These are phyloP conservation scores for Hypsizygus marmoreus DNA, from an alignment of 768 basidiomycete species.

Conservation along the genomic window DNA sequence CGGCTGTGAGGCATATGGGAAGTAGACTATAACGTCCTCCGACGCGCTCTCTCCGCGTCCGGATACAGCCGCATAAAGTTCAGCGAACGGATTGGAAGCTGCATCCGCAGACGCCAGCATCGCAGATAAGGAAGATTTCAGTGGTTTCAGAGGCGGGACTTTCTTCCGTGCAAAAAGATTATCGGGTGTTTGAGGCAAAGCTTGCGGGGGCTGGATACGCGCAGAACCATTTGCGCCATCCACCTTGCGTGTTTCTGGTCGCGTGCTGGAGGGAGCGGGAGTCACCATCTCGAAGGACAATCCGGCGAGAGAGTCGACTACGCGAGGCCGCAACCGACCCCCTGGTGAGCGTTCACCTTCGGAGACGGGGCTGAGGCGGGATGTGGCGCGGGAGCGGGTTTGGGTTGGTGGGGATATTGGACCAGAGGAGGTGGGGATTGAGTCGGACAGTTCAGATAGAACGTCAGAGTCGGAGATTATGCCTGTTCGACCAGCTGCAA, in stretches of 20 bases:
- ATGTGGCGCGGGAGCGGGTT: constrained; percentile 36
- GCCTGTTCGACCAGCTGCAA: constrained; percentile 60
- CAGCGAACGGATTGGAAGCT: constrained; percentile 82
- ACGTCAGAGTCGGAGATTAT: constrained; percentile 64
- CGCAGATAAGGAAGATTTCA: constrained; percentile 67
- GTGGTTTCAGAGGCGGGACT: constrained; percentile 43
- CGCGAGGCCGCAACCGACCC: constrained; percentile 10
- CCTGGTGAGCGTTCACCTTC: constrained; percentile 43
- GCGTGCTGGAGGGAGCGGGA: constrained; percentile 28
- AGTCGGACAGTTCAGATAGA: constrained; percentile 60
- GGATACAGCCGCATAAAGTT: constrained; percentile 83
- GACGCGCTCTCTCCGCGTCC: constrained; percentile 70
- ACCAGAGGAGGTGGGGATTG: constrained; percentile 57
- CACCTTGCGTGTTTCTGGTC: constrained; percentile 23
- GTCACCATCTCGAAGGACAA: constrained; percentile 59
- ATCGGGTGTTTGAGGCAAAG: constrained; percentile 22
- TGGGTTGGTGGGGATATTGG: constrained; percentile 49
- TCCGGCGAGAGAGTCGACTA: constrained; percentile 35
- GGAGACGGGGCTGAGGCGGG: constrained; percentile 63
- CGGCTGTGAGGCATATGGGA: constrained; percentile 75
- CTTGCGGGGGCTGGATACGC: constrained; percentile 18
- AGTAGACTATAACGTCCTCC: constrained; percentile 74
- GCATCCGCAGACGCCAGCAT: constrained; percentile 71
- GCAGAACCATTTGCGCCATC: constrained; percentile 11
- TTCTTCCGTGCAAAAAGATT: constrained; percentile 55